These are phyloP conservation scores for Maudiozyma barnettii DNA, from an alignment of 805 yeast genomes.

Conservation along the genomic window DNA sequence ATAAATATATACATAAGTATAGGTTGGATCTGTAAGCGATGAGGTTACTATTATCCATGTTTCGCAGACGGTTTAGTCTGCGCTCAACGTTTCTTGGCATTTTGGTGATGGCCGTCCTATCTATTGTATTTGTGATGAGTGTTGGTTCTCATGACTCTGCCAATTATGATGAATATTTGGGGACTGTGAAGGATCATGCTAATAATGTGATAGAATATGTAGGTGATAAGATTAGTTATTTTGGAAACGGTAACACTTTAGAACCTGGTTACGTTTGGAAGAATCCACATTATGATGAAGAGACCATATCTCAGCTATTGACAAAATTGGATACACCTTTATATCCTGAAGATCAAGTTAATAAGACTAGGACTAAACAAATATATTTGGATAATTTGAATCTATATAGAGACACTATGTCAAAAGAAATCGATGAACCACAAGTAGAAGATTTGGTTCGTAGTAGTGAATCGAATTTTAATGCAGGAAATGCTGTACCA, in stretches of 20 bases:
- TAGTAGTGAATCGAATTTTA: slow-evolving; percentile 17
- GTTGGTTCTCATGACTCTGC: not conserved
- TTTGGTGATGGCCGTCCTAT: not conserved
- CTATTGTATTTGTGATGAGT: not conserved
- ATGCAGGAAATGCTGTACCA: slow-evolving; percentile 36
- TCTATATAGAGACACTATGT: slow-evolving; percentile 31
- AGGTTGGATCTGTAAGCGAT: not conserved
- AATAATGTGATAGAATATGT: not conserved
- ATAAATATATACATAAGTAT: too few species aligned
- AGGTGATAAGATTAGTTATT: not conserved
- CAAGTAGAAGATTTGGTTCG: slow-evolving; percentile 31
- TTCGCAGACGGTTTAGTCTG: not conserved
- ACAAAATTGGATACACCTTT: slow-evolving; percentile 17
- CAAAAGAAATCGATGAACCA: slow-evolving; percentile 39
- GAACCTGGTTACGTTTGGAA: not conserved
- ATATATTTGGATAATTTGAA: slow-evolving; percentile 28
- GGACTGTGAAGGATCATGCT: not conserved
- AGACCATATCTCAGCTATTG: not conserved
- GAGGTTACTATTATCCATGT: not conserved
- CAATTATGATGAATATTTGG: not conserved
- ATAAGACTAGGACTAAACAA: slow-evolving; percentile 5
- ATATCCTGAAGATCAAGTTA: slow-evolving; percentile 3
- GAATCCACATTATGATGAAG: slow-evolving; percentile 1
- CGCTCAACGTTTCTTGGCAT: not conserved
- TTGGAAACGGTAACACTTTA: not conserved